These are phyloP conservation scores for Endocalyx cinctus DNA, from an alignment of 2,329 filamentous ascomycete species.

Conservation along the genomic window DNA sequence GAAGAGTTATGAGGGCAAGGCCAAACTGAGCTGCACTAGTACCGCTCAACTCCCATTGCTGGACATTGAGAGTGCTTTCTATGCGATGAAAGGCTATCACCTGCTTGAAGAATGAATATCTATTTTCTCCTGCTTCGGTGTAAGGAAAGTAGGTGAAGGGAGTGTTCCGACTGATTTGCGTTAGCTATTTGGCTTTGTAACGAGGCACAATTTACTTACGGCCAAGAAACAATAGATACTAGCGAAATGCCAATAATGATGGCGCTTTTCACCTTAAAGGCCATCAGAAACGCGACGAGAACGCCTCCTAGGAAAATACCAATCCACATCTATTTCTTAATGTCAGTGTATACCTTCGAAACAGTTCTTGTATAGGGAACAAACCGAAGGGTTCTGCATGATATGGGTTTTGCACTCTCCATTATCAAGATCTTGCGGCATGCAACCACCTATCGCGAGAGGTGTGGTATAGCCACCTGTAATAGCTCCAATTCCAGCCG, in stretches of 20 bases:
- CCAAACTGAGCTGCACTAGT: slow-evolving; percentile 58
- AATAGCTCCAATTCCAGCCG: slow-evolving; percentile 76
- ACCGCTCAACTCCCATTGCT: slow-evolving; percentile 60
- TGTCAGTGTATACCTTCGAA: slow-evolving; percentile 15
- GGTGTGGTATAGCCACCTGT: slow-evolving; percentile 68
- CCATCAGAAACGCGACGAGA: slow-evolving; percentile 75
- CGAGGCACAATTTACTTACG: slow-evolving; percentile 38
- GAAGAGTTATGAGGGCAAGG: slow-evolving; percentile 69
- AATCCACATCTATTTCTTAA: slow-evolving; percentile 64
- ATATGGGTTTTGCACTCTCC: slow-evolving; percentile 55
- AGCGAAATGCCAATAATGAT: slow-evolving; percentile 69
- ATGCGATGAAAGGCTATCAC: slow-evolving; percentile 71
- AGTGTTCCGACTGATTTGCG: slow-evolving; percentile 51
- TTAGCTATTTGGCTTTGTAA: slow-evolving; percentile 9
- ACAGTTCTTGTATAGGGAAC: slow-evolving; percentile 6
- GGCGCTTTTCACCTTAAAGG: slow-evolving; percentile 69
- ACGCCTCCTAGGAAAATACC: slow-evolving; percentile 78
- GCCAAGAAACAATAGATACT: slow-evolving; percentile 72
- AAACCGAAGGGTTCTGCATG: slow-evolving; percentile 71
- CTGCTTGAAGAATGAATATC: slow-evolving; percentile 69
- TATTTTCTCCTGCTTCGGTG: slow-evolving; percentile 56
- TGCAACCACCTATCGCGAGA: slow-evolving; percentile 72
- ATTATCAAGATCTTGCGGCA: slow-evolving; percentile 46
- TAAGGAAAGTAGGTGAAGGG: slow-evolving; percentile 70
- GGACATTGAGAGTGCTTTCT: slow-evolving; percentile 53